phyloP scores from a whole-genome alignment of 371 early-diverging fungal genomes.

The Rhizopus arrhizus region DNA sequence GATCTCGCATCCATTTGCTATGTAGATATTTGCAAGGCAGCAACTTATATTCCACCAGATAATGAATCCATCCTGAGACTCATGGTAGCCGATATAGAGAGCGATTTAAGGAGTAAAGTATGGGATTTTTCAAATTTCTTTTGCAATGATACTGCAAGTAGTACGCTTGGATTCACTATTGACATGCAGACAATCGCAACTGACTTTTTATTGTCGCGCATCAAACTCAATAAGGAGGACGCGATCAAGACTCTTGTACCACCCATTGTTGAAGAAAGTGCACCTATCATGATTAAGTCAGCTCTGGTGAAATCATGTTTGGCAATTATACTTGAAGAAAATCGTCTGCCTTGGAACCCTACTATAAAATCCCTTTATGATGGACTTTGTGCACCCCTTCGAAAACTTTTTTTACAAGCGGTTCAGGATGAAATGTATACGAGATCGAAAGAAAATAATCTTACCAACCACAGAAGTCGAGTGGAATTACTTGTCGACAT shows the following conservation, averaged over 20 bases:
- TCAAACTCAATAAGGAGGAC: conserved; percentile 68
- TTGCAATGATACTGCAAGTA: conserved; percentile 44
- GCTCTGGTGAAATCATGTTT: conserved; percentile 77
- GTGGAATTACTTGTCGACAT: conserved; percentile 70
- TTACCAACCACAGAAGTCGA: conserved; percentile 36
- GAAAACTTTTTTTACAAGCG: conserved; percentile 65
- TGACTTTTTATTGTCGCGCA: conserved; percentile 70
- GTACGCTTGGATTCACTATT: conserved; percentile 45
- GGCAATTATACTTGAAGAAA: conserved; percentile 69
- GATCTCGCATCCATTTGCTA: conserved; percentile 78
- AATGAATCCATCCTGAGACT: conserved; percentile 67
- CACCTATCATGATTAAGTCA: conserved; percentile 67
- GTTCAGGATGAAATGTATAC: conserved; percentile 35
- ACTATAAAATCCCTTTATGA: conserved; percentile 64
- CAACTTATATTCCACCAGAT: conserved; percentile 67
- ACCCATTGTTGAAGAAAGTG: conserved; percentile 59
- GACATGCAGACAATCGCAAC: conserved; percentile 62
- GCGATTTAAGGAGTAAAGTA: conserved; percentile 71
- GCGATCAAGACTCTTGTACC: conserved; percentile 67
- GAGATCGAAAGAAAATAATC: conserved; percentile 8
- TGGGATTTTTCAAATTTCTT: conserved; percentile 63
- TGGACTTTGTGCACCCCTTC: conserved; percentile 63
- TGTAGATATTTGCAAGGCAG: conserved; percentile 79
- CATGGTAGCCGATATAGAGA: conserved; percentile 73
- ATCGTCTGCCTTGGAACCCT: conserved; percentile 73